These are phyloP conservation scores for Penicillium sp. DNA, from an alignment of 2,329 filamentous ascomycete species.

Conservation along the genomic window DNA sequence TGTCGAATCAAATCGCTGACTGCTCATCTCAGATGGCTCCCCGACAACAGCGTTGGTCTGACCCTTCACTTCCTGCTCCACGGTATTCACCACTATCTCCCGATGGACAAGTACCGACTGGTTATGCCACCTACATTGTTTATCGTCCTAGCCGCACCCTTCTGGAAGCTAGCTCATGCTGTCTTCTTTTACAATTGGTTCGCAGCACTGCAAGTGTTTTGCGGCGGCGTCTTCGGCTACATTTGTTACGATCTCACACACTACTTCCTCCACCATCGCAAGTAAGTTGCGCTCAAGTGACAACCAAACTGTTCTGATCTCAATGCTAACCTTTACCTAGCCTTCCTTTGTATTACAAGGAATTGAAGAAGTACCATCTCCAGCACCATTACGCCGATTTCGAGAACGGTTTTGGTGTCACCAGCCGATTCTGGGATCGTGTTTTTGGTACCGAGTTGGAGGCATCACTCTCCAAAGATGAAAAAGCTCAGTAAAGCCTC, in stretches of 20 bases:
- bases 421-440: constrained; percentile 92
- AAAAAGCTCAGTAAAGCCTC: constrained; percentile 40
- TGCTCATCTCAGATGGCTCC: constrained; percentile 67
- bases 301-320: neutral
- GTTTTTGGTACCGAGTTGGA: constrained; percentile 88
- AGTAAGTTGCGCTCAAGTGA: constrained; percentile 54
- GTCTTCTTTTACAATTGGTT: constrained; percentile 87
- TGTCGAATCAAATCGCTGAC: constrained; percentile 23
- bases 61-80: constrained; percentile 92
- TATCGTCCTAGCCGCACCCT: constrained; percentile 78
- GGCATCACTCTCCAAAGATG: constrained; percentile 38
- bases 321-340: constrained; percentile 40
- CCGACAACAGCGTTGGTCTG: constrained; percentile 85
- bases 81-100: constrained; percentile 95
- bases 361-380: constrained; percentile 96
- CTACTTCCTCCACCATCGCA: constrained; percentile 97
- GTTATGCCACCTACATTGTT: constrained; percentile 97
- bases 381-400: constrained; percentile 98
- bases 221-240: constrained; percentile 92
- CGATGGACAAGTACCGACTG: constrained; percentile 97
- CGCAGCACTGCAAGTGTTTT: constrained; percentile 76
- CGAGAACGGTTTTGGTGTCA: constrained; percentile 95
- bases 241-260: constrained; percentile 96
- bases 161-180: constrained; percentile 86
- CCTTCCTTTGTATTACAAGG: constrained; percentile 85